Evolutionary conservation across 805 yeast species (phyloP), one percentile per base, ranked within the genome.

Genomic region (Priceomyces carsonii): DNA sequence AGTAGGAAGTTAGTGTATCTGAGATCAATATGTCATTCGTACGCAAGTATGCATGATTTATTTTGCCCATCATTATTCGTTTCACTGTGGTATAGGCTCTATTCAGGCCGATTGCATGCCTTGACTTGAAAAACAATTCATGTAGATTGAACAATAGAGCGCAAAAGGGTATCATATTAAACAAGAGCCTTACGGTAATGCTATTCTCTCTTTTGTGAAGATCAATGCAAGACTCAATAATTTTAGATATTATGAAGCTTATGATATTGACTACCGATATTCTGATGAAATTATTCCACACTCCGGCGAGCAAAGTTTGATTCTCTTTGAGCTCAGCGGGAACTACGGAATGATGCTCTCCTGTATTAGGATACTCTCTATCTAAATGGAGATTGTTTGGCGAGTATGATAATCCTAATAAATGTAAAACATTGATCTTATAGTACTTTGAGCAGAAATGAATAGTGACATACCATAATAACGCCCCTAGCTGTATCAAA

Each of bases 1-100:
- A 68, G 54, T 84, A 88, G 0, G 96, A 88, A 0, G 95, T 84
- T 29, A 93, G 65, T 4, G 89, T 79, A 63, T 91, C 99, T 6
- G 95, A 79, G 9, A 90, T 56, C 30, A 93, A 59, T 24, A 91
- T 85, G 54, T 91, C 97, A 36, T 85, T 84, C 12, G 85, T 76
- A 48, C 95, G 66, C 55, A 75, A 60, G 10, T 73, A 71, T 10
- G 59, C 48, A 8, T 66, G 59, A 49, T 83, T 82, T 20, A 87
- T 78, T 2, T 71, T 67, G 2, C 95, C 95, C 2, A 53, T 33
- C 4, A 73, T 33, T 3, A 85, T 65, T 33, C 95, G 63, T 33
- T 61, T 62, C 25, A 80, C 44, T 0, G 86, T 75, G 14, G 69
- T 51, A 27, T 63, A 53, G 13, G 81, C 57, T 25, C 87, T 55